A percentile compares a stretch with the other conserved stretches of the same genome.
Conservation (phyloP, 2,329 filamentous ascomycete genomes). For the Waltergamsia citrina region DNA sequence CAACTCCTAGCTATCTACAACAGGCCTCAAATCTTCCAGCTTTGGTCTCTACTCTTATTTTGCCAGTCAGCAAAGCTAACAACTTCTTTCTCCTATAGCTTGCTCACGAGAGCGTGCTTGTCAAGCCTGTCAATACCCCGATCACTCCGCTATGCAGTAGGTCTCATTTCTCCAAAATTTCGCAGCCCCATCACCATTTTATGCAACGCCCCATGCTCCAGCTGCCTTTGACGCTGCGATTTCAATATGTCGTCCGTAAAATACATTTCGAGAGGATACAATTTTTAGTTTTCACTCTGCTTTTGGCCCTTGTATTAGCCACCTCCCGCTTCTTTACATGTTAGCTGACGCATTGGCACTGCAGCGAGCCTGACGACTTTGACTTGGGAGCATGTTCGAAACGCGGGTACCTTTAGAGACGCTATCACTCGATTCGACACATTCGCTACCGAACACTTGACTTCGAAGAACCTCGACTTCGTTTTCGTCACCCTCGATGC, state of each 20-base stretch:
- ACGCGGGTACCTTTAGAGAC: conserved; percentile 93
- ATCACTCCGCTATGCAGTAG: conserved; percentile 98
- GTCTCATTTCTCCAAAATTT: conserved; percentile 21
- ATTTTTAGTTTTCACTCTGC: no score
- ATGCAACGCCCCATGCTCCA: neutral
- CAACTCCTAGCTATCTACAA: conserved; percentile 8
- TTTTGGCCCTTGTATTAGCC: neutral
- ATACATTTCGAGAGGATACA: no score
- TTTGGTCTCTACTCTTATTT: no score
- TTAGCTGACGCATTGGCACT: conserved; percentile 7
- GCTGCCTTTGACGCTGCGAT: neutral
- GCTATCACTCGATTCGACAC: conserved; percentile 91
- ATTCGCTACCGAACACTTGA: conserved; percentile 86
- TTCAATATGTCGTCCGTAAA: no score
- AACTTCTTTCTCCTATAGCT: conserved; percentile 45
- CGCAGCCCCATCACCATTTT: neutral
- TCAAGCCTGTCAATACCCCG: conserved; percentile 97
- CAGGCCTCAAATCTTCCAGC: no score
- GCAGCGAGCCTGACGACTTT: conserved; percentile 91
- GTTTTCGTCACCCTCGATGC: conserved; percentile 97
- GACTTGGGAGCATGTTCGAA: conserved; percentile 98
- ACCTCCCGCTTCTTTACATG: no score
- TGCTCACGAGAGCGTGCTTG: conserved; percentile 89
- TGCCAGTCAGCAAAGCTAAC: no score
- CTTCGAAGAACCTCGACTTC: conserved; percentile 88